Percentiles rank a stretch among this genome's conserved stretches.
These are phyloP conservation scores for Clathrus columnatus DNA, from an alignment of 768 basidiomycete species.

Conservation along the genomic window DNA sequence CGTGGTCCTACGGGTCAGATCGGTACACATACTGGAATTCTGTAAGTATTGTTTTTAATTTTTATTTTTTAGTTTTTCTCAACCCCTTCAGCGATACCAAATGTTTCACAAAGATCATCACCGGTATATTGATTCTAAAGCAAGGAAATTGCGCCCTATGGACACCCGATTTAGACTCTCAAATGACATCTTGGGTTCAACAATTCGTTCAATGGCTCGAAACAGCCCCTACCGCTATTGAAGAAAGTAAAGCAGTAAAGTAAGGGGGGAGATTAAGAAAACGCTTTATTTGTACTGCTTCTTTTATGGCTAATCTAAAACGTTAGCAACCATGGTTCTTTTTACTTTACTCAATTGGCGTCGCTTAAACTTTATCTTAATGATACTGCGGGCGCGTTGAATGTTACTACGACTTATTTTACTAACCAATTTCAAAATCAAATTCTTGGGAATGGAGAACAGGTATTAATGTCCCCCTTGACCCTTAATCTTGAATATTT, in stretches of 20 bases:
- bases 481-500: neutral
- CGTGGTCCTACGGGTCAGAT: constrained; percentile 12
- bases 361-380: constrained; percentile 19
- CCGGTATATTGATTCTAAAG: constrained; percentile 18
- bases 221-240: neutral
- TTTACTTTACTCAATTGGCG: constrained; percentile 20
- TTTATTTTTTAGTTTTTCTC: neutral
- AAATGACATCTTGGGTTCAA: constrained; percentile 17
- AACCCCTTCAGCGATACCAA: neutral
- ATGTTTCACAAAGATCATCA: constrained; percentile 14
- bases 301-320: neutral
- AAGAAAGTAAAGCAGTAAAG: constrained; percentile 11
- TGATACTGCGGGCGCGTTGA: constrained; percentile 15
- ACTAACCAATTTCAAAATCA: constrained; percentile 16
- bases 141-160: constrained; percentile 11
- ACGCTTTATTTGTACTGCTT: neutral
- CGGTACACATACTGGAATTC: constrained; percentile 10
- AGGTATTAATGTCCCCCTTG: constrained; percentile 1
- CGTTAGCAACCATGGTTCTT: constrained; percentile 22
- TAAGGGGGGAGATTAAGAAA: constrained; percentile 7
- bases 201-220: constrained; percentile 20
- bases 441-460: constrained; percentile 22
- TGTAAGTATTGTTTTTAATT: neutral
- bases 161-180: constrained; percentile 15
- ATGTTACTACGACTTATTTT: constrained; percentile 17